These are phyloP conservation scores for Coprinopsis sp. DNA, from an alignment of 768 basidiomycete genomes.

Conservation along the genomic window DNA sequence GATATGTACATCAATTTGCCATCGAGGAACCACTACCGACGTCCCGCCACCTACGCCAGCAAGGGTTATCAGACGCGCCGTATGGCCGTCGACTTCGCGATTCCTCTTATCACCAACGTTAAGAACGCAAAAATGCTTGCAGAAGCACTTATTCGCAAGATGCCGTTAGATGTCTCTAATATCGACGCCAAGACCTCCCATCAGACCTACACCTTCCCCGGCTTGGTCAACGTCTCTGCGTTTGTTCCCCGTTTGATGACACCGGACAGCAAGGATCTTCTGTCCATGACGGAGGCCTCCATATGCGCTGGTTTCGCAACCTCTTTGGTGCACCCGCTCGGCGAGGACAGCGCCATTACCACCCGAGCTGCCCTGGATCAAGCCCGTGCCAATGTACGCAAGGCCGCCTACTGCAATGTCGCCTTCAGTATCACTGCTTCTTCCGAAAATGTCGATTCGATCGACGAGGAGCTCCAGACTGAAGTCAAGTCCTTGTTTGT, in stretches of 20 bases:
- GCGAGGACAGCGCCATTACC: slow-evolving; percentile 54
- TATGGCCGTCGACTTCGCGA: slow-evolving; percentile 98
- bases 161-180: slow-evolving; percentile 86
- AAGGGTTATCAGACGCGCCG: slow-evolving; percentile 96
- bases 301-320: slow-evolving; percentile 90
- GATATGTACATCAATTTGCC: slow-evolving; percentile 99
- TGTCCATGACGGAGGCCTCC: slow-evolving; percentile 71
- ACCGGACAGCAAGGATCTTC: slow-evolving; percentile 53
- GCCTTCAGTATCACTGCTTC: slow-evolving; percentile 78
- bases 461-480: slow-evolving; percentile 73
- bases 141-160: slow-evolving; percentile 85
- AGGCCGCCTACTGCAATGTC: slow-evolving; percentile 80
- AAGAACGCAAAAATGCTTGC: slow-evolving; percentile 97
- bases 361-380: slow-evolving; percentile 65
- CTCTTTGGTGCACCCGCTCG: slow-evolving; percentile 71
- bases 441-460: slow-evolving; percentile 50
- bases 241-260: slow-evolving; percentile 74
- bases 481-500: slow-evolving; percentile 87
- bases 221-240: slow-evolving; percentile 82
- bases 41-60: slow-evolving; percentile 94
- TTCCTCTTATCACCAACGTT: slow-evolving; percentile 96
- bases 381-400: slow-evolving; percentile 59
- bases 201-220: slow-evolving; percentile 85
- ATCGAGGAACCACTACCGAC: slow-evolving; percentile 94
- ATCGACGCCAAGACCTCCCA: slow-evolving; percentile 95